Conservation (phyloP, 2,329 filamentous ascomycete species). For the Fusarium sulawesiense region DNA sequence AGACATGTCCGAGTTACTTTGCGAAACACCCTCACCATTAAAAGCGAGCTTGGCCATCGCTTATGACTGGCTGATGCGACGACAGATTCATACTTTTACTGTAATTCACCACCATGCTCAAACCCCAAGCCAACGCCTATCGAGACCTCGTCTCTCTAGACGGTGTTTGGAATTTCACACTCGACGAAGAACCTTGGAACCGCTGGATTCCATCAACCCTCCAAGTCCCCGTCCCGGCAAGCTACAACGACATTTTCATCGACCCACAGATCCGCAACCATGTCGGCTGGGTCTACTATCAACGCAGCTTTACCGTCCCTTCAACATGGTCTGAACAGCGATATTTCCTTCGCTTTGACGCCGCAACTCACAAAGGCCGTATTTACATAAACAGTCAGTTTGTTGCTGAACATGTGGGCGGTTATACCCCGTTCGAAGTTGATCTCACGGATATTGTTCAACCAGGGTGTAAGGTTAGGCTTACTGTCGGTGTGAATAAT, state of each 20-base stretch:
- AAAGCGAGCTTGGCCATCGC: not conserved
- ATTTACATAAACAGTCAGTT: not conserved
- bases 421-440: not conserved
- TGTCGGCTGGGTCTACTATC: not conserved
- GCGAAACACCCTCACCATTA: not conserved
- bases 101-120: not conserved
- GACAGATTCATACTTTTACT: not conserved
- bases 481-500: not conserved
- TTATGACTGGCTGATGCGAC: fast-evolving
- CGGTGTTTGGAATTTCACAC: not conserved
- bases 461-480: not conserved
- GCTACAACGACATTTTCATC: not conserved
- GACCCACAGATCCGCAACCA: not conserved
- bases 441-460: not conserved
- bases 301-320: not conserved
- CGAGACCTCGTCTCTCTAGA: not conserved
- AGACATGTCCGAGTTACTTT: not conserved
- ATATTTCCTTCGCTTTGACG: not conserved
- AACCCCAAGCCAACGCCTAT: not conserved
- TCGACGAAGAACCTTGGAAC: not conserved
- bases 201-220: not conserved
- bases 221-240: not conserved
- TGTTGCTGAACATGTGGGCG: not conserved
- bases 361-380: not conserved
- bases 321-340: not conserved